Conservation (phyloP, 257 asterid genomes). For the Knoxia roxburghii region DNA sequence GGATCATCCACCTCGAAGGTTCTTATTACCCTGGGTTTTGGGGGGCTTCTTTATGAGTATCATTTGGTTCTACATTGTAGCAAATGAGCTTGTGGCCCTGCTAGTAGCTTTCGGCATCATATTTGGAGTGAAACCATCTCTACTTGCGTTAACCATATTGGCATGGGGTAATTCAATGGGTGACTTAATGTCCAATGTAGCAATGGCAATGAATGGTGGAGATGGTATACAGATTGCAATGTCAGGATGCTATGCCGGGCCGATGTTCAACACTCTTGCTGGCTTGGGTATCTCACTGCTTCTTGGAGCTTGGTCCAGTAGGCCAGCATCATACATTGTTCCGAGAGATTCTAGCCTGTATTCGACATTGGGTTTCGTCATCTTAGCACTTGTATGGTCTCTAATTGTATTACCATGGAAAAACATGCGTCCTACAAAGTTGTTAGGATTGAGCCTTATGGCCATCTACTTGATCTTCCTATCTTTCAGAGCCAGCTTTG, state of each 20-base stretch:
- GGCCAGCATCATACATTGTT: constrained; percentile 38
- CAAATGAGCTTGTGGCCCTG: constrained; percentile 71
- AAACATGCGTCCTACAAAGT: constrained; percentile 56
- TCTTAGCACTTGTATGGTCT: constrained; percentile 56
- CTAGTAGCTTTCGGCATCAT: constrained; percentile 56
- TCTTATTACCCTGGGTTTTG: constrained; percentile 56
- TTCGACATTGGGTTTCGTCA: constrained; percentile 52
- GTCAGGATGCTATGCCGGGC: constrained; percentile 83
- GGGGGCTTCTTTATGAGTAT: constrained; percentile 84
- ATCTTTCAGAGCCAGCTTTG: constrained; percentile 38
- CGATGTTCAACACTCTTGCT: constrained; percentile 71
- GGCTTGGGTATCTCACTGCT: constrained; percentile 75
- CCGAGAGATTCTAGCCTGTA: constrained; percentile 64
- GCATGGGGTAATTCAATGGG: constrained; percentile 98
- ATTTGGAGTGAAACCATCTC: constrained; percentile 44
- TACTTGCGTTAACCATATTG: constrained; percentile 57
- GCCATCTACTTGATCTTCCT: constrained; percentile 53
- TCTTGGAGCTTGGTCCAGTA: constrained; percentile 54
- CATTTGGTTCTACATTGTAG: constrained; percentile 72
- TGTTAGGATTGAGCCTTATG: constrained; percentile 64
- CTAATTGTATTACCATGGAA: constrained; percentile 54
- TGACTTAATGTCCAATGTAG: constrained; percentile 73
- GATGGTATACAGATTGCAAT: constrained; percentile 77
- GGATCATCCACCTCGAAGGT: constrained; percentile 47
- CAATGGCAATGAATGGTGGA: constrained; percentile 54